phyloP scores from a whole-genome alignment of 306 rosid genomes.

The Begonia masoniana region DNA sequence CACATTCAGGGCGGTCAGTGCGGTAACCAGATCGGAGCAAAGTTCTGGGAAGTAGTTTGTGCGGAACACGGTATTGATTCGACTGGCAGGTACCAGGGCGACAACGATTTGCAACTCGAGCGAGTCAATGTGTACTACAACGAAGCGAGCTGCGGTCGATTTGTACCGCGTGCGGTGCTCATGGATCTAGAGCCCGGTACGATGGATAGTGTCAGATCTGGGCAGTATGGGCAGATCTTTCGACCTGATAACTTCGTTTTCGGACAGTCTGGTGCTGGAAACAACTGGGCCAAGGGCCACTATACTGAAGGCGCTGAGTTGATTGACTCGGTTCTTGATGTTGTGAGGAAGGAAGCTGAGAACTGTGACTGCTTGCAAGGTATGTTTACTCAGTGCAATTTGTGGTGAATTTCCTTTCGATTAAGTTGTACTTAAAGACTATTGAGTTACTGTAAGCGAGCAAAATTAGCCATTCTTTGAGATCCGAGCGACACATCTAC shows the following conservation, averaged over 20 bases:
- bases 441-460: too few species aligned
- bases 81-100: constrained; percentile 41
- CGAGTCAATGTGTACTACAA: constrained; percentile 62
- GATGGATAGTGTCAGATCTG: constrained; percentile 63
- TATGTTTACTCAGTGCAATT: not conserved
- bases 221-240: constrained; percentile 57
- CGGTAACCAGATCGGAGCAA: constrained; percentile 66
- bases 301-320: constrained; percentile 64
- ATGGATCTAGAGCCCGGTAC: constrained; percentile 68
- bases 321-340: constrained; percentile 60
- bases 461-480: too few species aligned
- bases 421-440: too few species aligned
- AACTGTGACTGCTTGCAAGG: constrained; percentile 64
- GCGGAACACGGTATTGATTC: constrained; percentile 55
- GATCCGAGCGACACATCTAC: too few species aligned
- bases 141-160: constrained; percentile 52
- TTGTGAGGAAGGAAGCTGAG: constrained; percentile 59
- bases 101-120: constrained; percentile 54
- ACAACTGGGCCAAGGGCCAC: constrained; percentile 68
- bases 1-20: constrained; percentile 64
- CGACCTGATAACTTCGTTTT: constrained; percentile 51
- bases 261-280: constrained; percentile 61
- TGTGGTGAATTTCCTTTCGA: not conserved
- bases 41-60: constrained; percentile 67
- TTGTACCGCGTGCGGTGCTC: constrained; percentile 49